Evolutionary conservation across 805 yeast species (phyloP).

Genomic region (Wickerhamomyces bovis): DNA sequence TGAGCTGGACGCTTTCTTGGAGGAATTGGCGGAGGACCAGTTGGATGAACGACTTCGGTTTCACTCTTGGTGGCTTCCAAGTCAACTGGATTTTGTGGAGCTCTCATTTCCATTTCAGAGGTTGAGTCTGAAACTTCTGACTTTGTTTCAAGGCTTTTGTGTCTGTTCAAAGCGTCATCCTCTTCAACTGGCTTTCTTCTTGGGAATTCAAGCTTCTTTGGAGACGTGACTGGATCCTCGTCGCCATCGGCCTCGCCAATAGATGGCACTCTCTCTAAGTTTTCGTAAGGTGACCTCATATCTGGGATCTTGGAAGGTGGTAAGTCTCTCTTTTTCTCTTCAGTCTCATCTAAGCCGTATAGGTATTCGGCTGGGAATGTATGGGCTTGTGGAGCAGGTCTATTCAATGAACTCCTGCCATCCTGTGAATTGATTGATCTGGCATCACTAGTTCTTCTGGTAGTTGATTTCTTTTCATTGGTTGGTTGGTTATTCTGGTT

Average conservation of each 20-base stretch:
- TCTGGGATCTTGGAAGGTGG: constrained; percentile 20
- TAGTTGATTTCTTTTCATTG: background rate
- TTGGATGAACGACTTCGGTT: background rate
- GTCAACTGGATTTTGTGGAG: too few relatives aligned
- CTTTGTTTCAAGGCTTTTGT: background rate
- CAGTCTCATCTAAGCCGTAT: constrained; percentile 14
- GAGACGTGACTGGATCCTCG: constrained; percentile 5
- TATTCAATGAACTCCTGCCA: background rate
- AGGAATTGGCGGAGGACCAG: constrained; percentile 1
- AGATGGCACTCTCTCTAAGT: background rate
- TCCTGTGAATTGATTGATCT: constrained; percentile 7
- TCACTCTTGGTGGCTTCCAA: too few relatives aligned
- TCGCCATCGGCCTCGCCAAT: background rate
- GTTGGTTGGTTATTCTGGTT: background rate
- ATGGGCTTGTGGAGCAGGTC: constrained; percentile 23
- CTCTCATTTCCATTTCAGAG: too few relatives aligned
- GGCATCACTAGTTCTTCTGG: constrained; percentile 6
- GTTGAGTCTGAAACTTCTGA: background rate
- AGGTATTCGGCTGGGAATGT: constrained; percentile 23
- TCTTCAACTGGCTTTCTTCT: constrained; percentile 19
- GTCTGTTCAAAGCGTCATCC: background rate
- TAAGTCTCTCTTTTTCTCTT: constrained; percentile 6
- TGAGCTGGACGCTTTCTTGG: constrained; percentile 3
- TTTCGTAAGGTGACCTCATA: constrained; percentile 18
- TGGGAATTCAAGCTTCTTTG: constrained; percentile 8